Evolutionary conservation across 2,329 filamentous ascomycete species (phyloP), one percentile per base, ranked within the genome.

Genomic region (Diaporthe velutina): DNA sequence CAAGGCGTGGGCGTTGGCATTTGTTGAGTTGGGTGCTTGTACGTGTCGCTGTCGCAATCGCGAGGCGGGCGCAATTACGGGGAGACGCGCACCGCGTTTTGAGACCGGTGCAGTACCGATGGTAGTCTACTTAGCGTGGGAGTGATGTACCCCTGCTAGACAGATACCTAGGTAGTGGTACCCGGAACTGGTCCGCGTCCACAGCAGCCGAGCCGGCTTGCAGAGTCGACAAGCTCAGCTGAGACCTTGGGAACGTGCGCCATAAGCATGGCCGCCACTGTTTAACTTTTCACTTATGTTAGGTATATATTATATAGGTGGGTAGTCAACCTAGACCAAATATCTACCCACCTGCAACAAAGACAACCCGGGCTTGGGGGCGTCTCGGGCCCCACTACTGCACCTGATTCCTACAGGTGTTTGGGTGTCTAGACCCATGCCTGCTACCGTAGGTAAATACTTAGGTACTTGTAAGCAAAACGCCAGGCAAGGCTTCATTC

Each of bases 11-110:
- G 30, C 19, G 30, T 52, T 45, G 45, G n/a, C 30, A 22, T 54
- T 6, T 30, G 48, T 22, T 28, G 45, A 22, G n/a, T 19, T 19
- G 25, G 8, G n/a, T 22, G 48, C 7, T 19, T 52, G 61, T 30
- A 28, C 40, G 38, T n/a, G 42, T 52, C 45, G 61, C 45, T 38
- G 22, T 68, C 64, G 33, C 64, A 68, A 50, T 45, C 48, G 45
- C 64, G 48, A 28, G 33, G 9, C 28, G 9, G 60, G 33, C 12
- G 45, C 45, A 52, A 38, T 52, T 52, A 52, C 30, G n/a, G 28
- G 48, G 25, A 64, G 70, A 72, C 70, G 70, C 70, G 70, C 57
- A 45, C 57, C 70, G 70, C 57, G 70, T 64, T 52, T 61, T 38
- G 33, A 17, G 40, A 52, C 19, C 12, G 33, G 22, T 42, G 58